Evolutionary conservation across 441 rosid genomes (phyloP).

Genomic region (Populus tomentosa): DNA sequence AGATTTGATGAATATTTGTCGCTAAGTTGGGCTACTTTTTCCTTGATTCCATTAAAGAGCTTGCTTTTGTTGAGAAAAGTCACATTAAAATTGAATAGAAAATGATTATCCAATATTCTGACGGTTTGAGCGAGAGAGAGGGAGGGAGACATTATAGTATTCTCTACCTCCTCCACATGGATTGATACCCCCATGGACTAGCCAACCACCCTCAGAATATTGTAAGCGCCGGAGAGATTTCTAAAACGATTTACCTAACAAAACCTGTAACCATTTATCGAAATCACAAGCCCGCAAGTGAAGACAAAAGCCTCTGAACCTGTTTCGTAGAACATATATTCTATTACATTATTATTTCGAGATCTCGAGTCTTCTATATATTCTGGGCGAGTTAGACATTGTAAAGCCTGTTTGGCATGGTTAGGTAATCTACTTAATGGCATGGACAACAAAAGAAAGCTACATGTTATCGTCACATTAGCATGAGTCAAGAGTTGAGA

Average conservation of each 20-base stretch:
- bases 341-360: slow-evolving; percentile 4
- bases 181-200: slow-evolving; percentile 25
- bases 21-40: slow-evolving; percentile 12
- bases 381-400: neutral
- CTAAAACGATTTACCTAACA: slow-evolving; percentile 18
- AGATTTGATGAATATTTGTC: slow-evolving; percentile 6
- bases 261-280: neutral
- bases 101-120: neutral
- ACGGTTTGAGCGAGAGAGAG: neutral
- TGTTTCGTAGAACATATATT: slow-evolving; percentile 19
- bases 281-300: slow-evolving; percentile 6
- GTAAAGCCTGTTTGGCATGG: neutral
- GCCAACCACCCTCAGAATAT: slow-evolving; percentile 14
- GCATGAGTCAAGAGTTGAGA: too few species aligned
- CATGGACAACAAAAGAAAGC: too few species aligned
- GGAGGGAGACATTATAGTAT: neutral
- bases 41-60: slow-evolving; percentile 6
- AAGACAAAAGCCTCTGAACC: slow-evolving; percentile 12
- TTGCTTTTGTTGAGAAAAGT: neutral
- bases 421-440: too few species aligned
- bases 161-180: slow-evolving; percentile 35
- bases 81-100: neutral
- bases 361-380: neutral
- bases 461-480: too few species aligned
- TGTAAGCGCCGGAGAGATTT: neutral